phyloP scores from a whole-genome alignment of 345 rosid species.

The Toxicodendron radicans region DNA sequence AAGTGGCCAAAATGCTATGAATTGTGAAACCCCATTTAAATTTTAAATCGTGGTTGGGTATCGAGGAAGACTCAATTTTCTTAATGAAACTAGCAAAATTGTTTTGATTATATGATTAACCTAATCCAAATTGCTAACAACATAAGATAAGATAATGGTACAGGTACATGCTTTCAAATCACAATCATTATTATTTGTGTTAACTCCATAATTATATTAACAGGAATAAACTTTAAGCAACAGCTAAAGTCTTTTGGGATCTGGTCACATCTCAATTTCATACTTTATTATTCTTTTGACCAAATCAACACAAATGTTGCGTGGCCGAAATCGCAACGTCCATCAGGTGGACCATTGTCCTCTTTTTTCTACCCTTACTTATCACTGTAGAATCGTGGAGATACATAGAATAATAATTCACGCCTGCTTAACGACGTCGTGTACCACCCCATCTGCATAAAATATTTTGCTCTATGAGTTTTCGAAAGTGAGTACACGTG shows the following conservation, averaged over 20 bases:
- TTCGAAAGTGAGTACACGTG: constrained; percentile 13
- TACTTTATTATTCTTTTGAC: neutral
- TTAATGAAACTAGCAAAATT: no score
- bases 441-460: neutral
- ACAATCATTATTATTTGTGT: constrained; percentile 2
- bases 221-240: constrained; percentile 26
- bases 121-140: neutral
- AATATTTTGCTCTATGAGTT: neutral
- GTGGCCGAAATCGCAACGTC: neutral
- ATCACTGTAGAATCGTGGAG: neutral
- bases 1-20: neutral
- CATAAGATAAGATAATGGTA: neutral
- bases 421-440: constrained; percentile 14
- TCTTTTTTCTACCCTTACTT: neutral
- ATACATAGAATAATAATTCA: neutral
- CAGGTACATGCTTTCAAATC: constrained; percentile 6
- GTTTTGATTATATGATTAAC: no score
- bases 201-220: constrained; percentile 10
- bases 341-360: neutral
- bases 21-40: neutral
- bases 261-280: constrained; percentile 9
- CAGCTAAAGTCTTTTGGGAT: constrained; percentile 5
- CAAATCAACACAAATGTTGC: neutral
- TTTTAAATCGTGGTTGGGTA: neutral
- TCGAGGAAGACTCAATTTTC: neutral